Evolutionary conservation across 108 stramenopile genomes (phyloP), one percentile per base, ranked within the genome.

Genomic region (Skeletonema marinoi): DNA sequence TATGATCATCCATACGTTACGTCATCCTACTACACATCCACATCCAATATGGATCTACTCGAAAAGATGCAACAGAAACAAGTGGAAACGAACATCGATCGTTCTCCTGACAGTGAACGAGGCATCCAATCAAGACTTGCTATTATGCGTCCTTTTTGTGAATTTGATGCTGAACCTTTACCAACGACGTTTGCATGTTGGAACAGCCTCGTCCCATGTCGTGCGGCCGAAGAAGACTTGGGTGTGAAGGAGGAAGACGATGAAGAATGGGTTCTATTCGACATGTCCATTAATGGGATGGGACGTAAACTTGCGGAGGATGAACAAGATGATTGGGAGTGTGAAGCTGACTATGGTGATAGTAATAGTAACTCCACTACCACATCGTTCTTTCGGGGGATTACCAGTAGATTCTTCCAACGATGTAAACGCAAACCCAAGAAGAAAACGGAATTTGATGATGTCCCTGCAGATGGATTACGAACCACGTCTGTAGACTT

Each of bases 1-100:
- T 70, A 65, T 70, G 75, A 82, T 14, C 87, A 85, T 61, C 87
- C 87, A 7, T 87, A 87, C 48, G 70, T 87, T 19, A 81, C 84
- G 8, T 81, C 75, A 3, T 75, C 78, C 6, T 84, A 87, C 62
- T 87, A 87, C 67, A 70, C 72, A 1, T 38, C 77, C 38, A 85
- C 87, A 14, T 63, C 56, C 25, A 63, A 66, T 11, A 62, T 74
- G 19, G 44, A 66, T 19, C 73, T 71, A 13, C 38, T 87, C 25
- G 32, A 44, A n/a, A 39, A 71, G 17, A 85, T 51, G 11, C 65
- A 70, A 36, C 56, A 63, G n/a, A 13, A 73, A 9, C 86, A 84
- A 62, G 62, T 81, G 12, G 71, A 66, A 32, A 72, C 75, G 31
- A 78, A 80, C 35, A 61, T 59, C 70, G 66, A 73, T 36, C 61